Evolutionary conservation across 768 basidiomycete genomes (phyloP), one percentile per base, ranked within the genome.

Genomic region (Macrocybe gigantea): DNA sequence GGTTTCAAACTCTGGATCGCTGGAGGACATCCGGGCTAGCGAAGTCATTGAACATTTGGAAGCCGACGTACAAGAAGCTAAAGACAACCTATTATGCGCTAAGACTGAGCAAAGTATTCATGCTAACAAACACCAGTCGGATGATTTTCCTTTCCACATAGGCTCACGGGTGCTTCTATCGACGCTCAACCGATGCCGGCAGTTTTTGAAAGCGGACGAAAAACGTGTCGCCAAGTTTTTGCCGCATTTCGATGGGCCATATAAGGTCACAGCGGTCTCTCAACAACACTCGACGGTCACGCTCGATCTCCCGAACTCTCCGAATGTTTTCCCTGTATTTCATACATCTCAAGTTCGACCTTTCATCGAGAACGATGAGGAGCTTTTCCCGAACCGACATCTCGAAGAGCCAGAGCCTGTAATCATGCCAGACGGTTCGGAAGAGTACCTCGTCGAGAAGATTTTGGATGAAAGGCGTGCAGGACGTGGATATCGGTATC

Each of bases 241-340:
- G 22, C 22, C 22, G 4, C 22, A 4, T 22, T 22, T 22, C 22
- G 22, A 22, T 4, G 22, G 22, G 22, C 22, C 22, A 22, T 22
- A 22, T 22, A 22, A 22, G 22, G n/a, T 45, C 22, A 33, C 44
- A 6, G 8, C 8, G 32, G 10, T 6, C 33, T 13, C 6, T 32
- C 44, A 7, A 32, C 8, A 32, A 32, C 44, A 6, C 22, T 15
- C 12, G n/a, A 12, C 49, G 3, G 10, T 47, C 12, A 63, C 58
- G 0, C 52, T 64, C 0, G 51, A 61, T 7, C 10, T 62, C 0
- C 56, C n/a, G n/a, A n/a, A n/a, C n/a, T n/a, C n/a, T n/a, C n/a
- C n/a, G n/a, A n/a, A n/a, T n/a, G n/a, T n/a, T 57, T 62, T 61
- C 49, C 60, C 60, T 0, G 63, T 54, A 0, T 75, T 70, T 56